A percentile compares a stretch with the other conserved stretches of the same genome.
These are phyloP conservation scores for Kazachstania kunashirensis DNA, from an alignment of 805 yeast genomes.

Conservation along the genomic window DNA sequence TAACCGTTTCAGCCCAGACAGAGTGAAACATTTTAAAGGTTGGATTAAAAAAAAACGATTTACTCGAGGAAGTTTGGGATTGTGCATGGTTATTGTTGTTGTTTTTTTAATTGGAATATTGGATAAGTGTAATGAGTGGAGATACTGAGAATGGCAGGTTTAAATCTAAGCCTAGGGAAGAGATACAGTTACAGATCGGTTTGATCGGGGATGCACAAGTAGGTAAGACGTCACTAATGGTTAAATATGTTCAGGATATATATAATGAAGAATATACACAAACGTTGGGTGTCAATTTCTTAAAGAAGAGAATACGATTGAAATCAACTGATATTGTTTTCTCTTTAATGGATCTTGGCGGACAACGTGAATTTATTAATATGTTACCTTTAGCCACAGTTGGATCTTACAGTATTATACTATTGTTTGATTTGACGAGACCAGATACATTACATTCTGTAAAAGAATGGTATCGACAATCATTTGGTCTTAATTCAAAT, in stretches of 20 bases:
- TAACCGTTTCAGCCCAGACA: too few relatives aligned
- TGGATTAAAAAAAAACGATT: too few relatives aligned
- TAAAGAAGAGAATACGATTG: conserved; percentile 80
- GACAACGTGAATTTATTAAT: conserved; percentile 87
- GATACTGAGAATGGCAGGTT: too few relatives aligned
- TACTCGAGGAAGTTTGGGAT: too few relatives aligned
- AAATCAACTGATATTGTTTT: conserved; percentile 82
- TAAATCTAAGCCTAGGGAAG: background rate
- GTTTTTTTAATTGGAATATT: too few relatives aligned
- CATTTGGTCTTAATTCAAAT: conserved; percentile 77
- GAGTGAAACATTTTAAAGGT: too few relatives aligned
- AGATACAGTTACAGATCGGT: conserved; percentile 60
- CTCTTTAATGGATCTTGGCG: conserved; percentile 93
- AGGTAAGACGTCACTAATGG: conserved; percentile 94
- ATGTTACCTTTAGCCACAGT: conserved; percentile 89
- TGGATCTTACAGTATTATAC: conserved; percentile 85
- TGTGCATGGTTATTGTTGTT: too few relatives aligned
- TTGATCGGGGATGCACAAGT: conserved; percentile 92
- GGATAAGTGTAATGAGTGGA: too few relatives aligned
- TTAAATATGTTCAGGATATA: conserved; percentile 89
- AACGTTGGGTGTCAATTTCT: conserved; percentile 88
- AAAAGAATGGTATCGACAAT: conserved; percentile 91
- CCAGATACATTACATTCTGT: conserved; percentile 78
- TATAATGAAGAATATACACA: conserved; percentile 89
- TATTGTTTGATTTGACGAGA: conserved; percentile 83